A percentile compares a stretch with the other conserved stretches of the same genome.
Conservation (phyloP, 2,329 filamentous ascomycete species). For the Claviceps sp. region DNA sequence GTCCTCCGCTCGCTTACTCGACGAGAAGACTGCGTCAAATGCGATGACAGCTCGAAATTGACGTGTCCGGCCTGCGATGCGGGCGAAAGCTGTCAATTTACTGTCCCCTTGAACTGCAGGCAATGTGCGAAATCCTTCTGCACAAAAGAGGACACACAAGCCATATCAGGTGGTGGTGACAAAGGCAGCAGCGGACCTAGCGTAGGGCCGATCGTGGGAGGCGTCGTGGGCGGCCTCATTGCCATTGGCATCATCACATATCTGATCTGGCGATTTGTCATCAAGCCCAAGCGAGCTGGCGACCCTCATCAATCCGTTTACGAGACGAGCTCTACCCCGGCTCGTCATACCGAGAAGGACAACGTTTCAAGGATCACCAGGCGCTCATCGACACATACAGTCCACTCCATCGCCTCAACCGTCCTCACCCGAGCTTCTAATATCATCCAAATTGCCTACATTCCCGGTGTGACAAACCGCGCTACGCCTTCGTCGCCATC, state of each 20-base stretch:
- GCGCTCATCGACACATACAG: conserved; percentile 71
- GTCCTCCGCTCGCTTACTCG: conserved; percentile 21
- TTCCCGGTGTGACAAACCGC: conserved; percentile 90
- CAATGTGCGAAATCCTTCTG: conserved; percentile 37
- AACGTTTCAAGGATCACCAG: conserved; percentile 27
- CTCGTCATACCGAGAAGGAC: conserved; percentile 31
- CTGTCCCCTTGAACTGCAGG: conserved; percentile 30
- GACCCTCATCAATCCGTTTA: conserved; percentile 36
- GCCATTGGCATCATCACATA: conserved; percentile 63
- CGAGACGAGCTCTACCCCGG: conserved; percentile 38
- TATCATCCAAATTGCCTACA: conserved; percentile 98
- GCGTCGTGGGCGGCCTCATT: conserved; percentile 74
- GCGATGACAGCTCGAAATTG: conserved; percentile 26
- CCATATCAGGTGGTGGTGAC: conserved; percentile 8
- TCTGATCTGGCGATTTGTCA: conserved; percentile 75
- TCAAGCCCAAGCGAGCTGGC: conserved; percentile 64
- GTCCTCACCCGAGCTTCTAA: conserved; percentile 93
- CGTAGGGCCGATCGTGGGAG: conserved; percentile 77
- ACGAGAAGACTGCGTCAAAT: conserved; percentile 32
- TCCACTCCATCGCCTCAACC: conserved; percentile 85
- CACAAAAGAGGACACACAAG: conserved; percentile 16
- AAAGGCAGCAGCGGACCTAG: conserved; percentile 40
- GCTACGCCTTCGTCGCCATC: conserved; percentile 72
- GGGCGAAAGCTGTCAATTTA: conserved; percentile 31
- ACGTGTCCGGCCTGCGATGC: conserved; percentile 32